Evolutionary conservation across 768 basidiomycete species (phyloP), one percentile per base, ranked within the genome.

Genomic region (Hortiboletus campestris): DNA sequence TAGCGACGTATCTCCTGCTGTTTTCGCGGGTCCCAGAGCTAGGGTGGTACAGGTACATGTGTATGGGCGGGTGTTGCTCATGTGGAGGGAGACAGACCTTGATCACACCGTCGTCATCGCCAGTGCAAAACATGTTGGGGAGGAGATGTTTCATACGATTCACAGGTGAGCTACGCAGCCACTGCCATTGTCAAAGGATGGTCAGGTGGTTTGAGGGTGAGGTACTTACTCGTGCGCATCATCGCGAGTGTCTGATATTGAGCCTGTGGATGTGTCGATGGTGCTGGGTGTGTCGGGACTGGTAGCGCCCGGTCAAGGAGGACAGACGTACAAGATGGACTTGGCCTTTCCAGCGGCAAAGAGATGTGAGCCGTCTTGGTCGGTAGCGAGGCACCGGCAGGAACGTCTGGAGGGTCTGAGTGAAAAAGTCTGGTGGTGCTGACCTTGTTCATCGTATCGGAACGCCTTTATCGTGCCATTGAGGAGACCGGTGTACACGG

Each of bases 21-120:
- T 65, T 84, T 80, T 55, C 94, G 78, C 20, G 89, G 85, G 68
- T 97, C 94, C 94, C 94, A 97, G 25, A 98, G 79, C 94, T 97
- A 62, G 41, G 44, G 3, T 34, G 35, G 29, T 32, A 46, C 31
- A 6, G 25, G 25, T 25, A 6, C n/a, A 29, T 48, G 43, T 40
- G 25, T 25, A 31, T 41, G n/a, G 14, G 36, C 17, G 43, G 31
- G 35, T 1, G n/a, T 41, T 12, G 31, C 22, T 49, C 19, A 20
- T 12, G 20, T 20, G 20, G 45, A 45, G 39, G 58, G 35, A 36
- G 29, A 60, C 76, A 48, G 48, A 91, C 93, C 81, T 96, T 96
- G 70, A 98, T 85, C 22, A 94, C 84, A 34, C 95, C 95, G 51
- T 95, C 93, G 67, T 98, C 95, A 68, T 97, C 95, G 17, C 95